A percentile compares a stretch with the other conserved stretches of the same genome.
These are phyloP conservation scores for Schizochytrium sp. DNA, from an alignment of 108 stramenopile species.

Conservation along the genomic window DNA sequence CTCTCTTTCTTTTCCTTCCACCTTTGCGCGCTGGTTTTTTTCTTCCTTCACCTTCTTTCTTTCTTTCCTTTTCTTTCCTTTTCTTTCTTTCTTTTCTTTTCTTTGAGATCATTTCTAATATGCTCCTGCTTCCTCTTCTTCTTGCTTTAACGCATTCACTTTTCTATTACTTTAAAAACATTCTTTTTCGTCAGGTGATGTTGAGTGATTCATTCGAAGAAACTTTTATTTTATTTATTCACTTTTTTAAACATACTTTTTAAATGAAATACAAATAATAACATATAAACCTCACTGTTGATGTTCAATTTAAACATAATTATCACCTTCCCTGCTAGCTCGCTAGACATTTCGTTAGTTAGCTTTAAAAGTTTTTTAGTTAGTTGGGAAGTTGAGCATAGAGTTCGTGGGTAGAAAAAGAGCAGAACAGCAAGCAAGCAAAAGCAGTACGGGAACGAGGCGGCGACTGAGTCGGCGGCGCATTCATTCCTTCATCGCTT, in stretches of 20 bases:
- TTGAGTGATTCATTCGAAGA: background rate
- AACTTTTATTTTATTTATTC: background rate
- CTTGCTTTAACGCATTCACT: background rate
- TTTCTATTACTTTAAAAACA: background rate
- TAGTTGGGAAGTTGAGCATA: background rate
- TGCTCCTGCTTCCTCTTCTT: background rate
- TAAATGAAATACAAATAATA: background rate
- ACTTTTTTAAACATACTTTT: background rate
- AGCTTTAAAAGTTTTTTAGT: background rate
- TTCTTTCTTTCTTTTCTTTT: background rate
- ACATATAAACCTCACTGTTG: background rate
- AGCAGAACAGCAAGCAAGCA: background rate
- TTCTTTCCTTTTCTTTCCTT: conserved; percentile 13
- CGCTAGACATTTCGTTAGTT: background rate
- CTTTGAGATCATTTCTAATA: background rate
- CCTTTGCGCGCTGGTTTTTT: background rate
- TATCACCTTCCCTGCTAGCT: too few relatives aligned
- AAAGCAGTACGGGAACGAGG: too few relatives aligned
- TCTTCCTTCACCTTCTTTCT: background rate
- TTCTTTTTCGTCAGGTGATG: background rate
- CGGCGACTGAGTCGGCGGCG: too few relatives aligned
- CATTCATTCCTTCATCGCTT: too few relatives aligned
- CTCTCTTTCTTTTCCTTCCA: background rate
- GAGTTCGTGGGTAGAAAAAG: background rate
- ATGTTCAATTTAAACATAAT: too few relatives aligned